Evolutionary conservation across 192 early-diverging fungal genomes (phyloP), one percentile per base, ranked within the genome.

Genomic region (Coemansia sp.): DNA sequence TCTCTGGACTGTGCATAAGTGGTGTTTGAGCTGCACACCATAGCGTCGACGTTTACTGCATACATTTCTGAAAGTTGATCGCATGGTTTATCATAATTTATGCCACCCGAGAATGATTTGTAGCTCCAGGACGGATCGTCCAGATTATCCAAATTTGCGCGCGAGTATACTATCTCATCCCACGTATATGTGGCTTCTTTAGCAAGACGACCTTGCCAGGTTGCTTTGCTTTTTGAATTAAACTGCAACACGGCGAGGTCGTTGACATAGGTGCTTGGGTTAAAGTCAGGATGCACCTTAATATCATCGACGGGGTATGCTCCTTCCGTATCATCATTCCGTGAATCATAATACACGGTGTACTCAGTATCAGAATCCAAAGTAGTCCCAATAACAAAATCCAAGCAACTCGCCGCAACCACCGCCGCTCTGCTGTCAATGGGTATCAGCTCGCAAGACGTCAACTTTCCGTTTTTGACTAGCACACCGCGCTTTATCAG

Each of bases 401-500:
- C 45, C 14, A 67, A 24, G 22, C 65, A 67, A 21, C 44, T 49
- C 14, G 65, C 65, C 5, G 43, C 43, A 7, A n/a, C n/a, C 9
- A 65, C 10, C 11, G 58, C 32, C 3, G 57, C 50, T 19, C 30
- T 19, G 53, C 29, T 61, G 58, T 63, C 62, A 8, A 71, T 32
- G 6, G 65, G 32, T 0, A 45, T 57, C n/a, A 71, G 48, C 0
- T 46, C 52, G 21, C 69, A 71, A 11, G 62, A 59, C 0, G 69
- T 71, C 19, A 56, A 35, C 14, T 51, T 64, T 53, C 54, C 54
- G 33, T 65, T 57, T 28, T 65, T 64, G 6, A 60, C 47, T 38
- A 71, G 29, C 7, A 71, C n/a, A 11, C 69, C 69, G 45, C 51
- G 51, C 30, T 63, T 64, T n/a, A n/a, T n/a, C n/a, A n/a, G n/a